Evolutionary conservation across 2,329 filamentous ascomycete species (phyloP), one percentile per base, ranked within the genome.

Genomic region (Verticillium zaregamsianum): DNA sequence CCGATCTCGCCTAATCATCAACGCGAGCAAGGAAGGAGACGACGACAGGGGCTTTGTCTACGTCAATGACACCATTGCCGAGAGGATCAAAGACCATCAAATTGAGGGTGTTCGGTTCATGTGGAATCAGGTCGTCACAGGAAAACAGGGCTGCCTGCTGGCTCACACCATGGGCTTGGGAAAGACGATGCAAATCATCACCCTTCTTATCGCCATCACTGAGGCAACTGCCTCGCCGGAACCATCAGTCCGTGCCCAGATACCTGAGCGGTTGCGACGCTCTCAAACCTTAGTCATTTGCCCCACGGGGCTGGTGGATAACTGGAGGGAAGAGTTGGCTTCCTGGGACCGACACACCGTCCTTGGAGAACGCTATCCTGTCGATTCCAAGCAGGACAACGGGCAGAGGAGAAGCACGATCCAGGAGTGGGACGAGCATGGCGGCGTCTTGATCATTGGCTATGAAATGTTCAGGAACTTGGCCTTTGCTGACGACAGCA

Each of bases 111-210:
- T 97, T 23, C 88, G 89, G 12, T 97, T 97, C 74, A 85, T 97
- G 80, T 97, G 93, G 92, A 88, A 92, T 66, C 90, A 94, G 65
- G 79, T 97, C 55, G 85, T 94, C 6, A 81, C 83, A 35, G 83
- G 87, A 61, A 72, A 78, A 2, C 88, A 93, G 73, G 93, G 93
- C 2, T 96, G 91, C 70, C 81, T 96, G 14, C 80, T 97, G 23
- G 90, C 93, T 6, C 93, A 97, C 72, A 92, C 91, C 0, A 97
- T 97, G 93, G 93, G 93, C 1, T 77, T 97, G 2, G 93, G 93
- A 17, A 97, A 97, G 77, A 96, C 93, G 0, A 92, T 96, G 88
- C 93, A 97, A 76, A 86, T 92, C 6, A 92, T 97, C 63, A 90
- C 92, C 0, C 78, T 97, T n/a, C 82, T 97, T 6, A 83, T 90